Base-by-base conservation (phyloP, 1,284 basidiomycete genomes). In the Fomitopsis betulina region DNA sequence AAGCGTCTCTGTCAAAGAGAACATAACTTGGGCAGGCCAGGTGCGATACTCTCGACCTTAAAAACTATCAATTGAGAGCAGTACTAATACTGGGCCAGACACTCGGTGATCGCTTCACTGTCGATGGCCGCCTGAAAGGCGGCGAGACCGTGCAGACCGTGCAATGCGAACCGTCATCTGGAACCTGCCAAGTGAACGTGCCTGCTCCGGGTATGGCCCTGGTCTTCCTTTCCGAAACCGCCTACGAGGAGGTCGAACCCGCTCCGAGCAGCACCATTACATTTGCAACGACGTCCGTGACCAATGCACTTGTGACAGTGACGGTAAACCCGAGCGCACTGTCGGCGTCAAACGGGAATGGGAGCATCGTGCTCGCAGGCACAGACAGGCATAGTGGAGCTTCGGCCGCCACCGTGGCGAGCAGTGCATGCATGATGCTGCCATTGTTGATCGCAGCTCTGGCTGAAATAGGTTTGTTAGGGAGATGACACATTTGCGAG, bases 11-110 rank as follows among this genome's bases (percentile, higher is more conserved):
- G 80, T 84, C 61, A 89, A 88, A 66, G 77, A 76, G 61, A 86
- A 89, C 69, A 84, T 90, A 64, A 88, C 85, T 0, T 93, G 90
- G 89, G 84, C 81, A 32, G 79, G 80, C 1, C 85, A 83, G 72
- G 80, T 78, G 57, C 19, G 58, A 32, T 35, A 27, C n/a, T 21
- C 9, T 23, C n/a, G 3, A 39, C 23, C 47, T 15, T 17, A 32
- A 2, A 1, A 2, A 35, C 17, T 17, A 38, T 10, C 6, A 39
- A n/a, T 35, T n/a, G n/a, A 10, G 17, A 5, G 17, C 19, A 23
- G 45, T 25, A 15, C 42, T 58, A 7, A 50, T 42, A 12, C 7
- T 52, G 17, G 15, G 30, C 15, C 79, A 93, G 81, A 91, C 87
- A 0, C 82, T 91, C 59, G 89, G 89, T 17, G 74, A 71, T 6